Evolutionary conservation across 2,329 filamentous ascomycete genomes (phyloP), one percentile per base, ranked within the genome.

Genomic region (Cercospora zeae-maydis): DNA sequence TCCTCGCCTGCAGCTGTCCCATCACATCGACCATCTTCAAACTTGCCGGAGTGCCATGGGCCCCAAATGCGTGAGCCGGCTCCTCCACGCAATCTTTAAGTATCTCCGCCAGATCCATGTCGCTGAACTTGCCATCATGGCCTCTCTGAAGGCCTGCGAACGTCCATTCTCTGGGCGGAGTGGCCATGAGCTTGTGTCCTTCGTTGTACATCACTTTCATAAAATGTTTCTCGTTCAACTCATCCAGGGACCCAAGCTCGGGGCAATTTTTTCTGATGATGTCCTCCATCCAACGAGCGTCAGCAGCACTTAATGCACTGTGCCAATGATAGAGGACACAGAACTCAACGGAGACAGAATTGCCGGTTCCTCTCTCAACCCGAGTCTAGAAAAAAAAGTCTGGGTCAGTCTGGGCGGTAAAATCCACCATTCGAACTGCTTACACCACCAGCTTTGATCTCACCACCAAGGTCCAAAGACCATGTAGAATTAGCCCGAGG

Each of bases 21-120:
- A 83, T 75, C 33, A 82, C 73, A 61, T 82, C 81, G 31, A 83
- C 77, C 14, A 78, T 73, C 56, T 79, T 79, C 68, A 83, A 67
- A 63, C 78, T 80, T 2, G 75, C 74, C 0, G 81, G 81, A 2
- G 81, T 78, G 10, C 80, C 77, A 67, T 81, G 77, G 2, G 81
- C 78, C 13, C 82, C 81, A 69, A 83, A 83, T 1, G 80, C 80
- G 66, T 81, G 80, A 0, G 80, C 79, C 3, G 80, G 75, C 60
- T 82, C 80, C 55, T 82, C 79, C 54, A 83, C 76, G 24, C 78
- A 79, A 64, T 75, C 73, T 61, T 79, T 81, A 69, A 80, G 74
- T 54, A 82, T 72, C 19, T 79, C 73, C 9, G 76, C 79, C 16
- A 82, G 75, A 21, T 80, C 77, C 21, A 69, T 71, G 62, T 82